Evolutionary conservation across 1,284 basidiomycete species (phyloP), one percentile per base, ranked within the genome.

Genomic region (Cutaneotrichosporon sp.): DNA sequence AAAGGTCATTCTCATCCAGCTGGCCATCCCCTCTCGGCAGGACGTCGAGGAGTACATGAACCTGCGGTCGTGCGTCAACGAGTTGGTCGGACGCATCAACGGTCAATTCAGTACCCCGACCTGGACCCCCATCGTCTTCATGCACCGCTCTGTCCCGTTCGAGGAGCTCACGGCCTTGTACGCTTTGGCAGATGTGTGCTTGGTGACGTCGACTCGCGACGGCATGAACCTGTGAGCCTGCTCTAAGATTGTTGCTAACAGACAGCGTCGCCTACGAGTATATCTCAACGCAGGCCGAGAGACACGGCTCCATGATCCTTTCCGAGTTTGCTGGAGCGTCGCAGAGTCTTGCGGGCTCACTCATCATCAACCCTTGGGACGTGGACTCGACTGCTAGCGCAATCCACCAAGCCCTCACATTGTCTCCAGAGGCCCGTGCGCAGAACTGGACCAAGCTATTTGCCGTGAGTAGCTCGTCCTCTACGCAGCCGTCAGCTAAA

Each of bases 41-140:
- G 97, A 99, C 75, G 96, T 99, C 59, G 97, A 99, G 80, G 96
- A 99, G 81, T 99, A 99, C 78, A 96, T 99, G 81, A 98, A 98
- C 81, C 82, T 99, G 67, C 88, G 97, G 10, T 89, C 93, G 11
- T 94, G 90, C 2, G 95, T 99, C 58, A 99, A 99, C 82, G 96
- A 99, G 79, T 87, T 97, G 46, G 96, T 99, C 16, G 97, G 97
- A 0, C 87, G 96, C 34, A 98, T 99, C 82, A 99, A 99, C 76
- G 97, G 97, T 7, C 89, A 93, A 10, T 99, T 98, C 74, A 97
- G 97, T 26, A 98, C 96, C 0, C 94, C 98, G 69, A 95, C 98
- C 73, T 97, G 95, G 77, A 97, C 97, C 90, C 96, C 96, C 5
- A 99, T 99, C 69, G 96, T 99, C 79, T 98, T 97, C 81, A 90